Base-by-base conservation (phyloP, 2,329 filamentous ascomycete genomes). In the Beauveria sp. region DNA sequence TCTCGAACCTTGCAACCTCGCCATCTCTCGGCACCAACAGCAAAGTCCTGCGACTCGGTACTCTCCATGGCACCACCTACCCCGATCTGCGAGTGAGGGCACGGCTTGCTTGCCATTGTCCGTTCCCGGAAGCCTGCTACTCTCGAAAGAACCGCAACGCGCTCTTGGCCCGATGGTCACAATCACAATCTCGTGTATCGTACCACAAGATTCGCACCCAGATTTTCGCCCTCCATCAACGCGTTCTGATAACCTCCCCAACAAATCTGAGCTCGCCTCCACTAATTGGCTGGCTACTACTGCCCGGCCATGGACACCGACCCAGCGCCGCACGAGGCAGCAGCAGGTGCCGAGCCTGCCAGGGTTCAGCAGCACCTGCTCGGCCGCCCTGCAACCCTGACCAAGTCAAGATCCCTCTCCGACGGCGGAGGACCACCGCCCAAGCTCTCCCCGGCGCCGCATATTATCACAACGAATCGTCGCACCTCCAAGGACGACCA, bases 401-500 rank as follows among this genome's bases (percentile, higher is more conserved):
- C 74, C 61, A 88, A 85, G 72, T 78, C 82, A 45, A 79, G 86
- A 64, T 89, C 86, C 55, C 73, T 89, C 63, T 89, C 87, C 5
- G 87, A 90, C 70, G 83, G 84, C 52, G 79, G 78, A 64, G 76
- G 76, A 64, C 82, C 85, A 9, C 83, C 81, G 64, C 77, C 77
- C 26, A 78, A 80, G 65, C 73, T 86, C 20, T 85, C 82, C 5
- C 80, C 85, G 4, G 85, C 86, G 43, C 83, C 86, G 47, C 76
- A 77, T 65, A 81, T 85, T 56, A 72, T 83, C 59, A 79, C 82
- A 59, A 78, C 81, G n/a, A 72, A 80, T 46, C 77, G 80, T 18
- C 76, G 79, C 53, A 79, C 80, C 22, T 87, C 84, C 62, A 89
- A 89, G 71, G 87, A 90, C 74, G 88, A 91, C 69, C 86, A 79